Conservation (phyloP, 1,139 yeast genomes). For the Yamadazyma membranifaciens region DNA sequence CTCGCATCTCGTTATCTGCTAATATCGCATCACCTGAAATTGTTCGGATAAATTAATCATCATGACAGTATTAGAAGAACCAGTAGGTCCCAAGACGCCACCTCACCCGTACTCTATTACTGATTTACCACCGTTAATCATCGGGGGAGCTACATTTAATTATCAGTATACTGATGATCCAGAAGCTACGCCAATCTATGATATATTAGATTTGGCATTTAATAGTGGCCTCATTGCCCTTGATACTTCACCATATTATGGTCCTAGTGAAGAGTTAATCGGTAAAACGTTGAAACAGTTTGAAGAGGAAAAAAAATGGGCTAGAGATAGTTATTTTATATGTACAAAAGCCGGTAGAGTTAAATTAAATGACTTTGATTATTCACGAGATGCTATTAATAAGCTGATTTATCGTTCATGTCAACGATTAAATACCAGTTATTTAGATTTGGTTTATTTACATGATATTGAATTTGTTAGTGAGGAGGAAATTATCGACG, state of each 20-base stretch:
- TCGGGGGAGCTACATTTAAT: constrained; percentile 89
- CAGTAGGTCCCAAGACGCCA: constrained; percentile 18
- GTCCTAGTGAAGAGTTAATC: constrained; percentile 75
- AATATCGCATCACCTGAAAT: neutral
- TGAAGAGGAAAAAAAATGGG: constrained; percentile 28
- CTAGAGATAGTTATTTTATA: constrained; percentile 64
- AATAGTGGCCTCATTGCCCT: constrained; percentile 69
- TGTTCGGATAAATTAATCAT: neutral
- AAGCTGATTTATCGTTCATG: constrained; percentile 66
- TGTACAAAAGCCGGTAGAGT: constrained; percentile 89
- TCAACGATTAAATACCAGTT: constrained; percentile 58
- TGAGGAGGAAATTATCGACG: constrained; percentile 54
- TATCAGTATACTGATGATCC: constrained; percentile 74
- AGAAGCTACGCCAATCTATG: constrained; percentile 51
- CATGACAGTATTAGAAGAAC: constrained; percentile 9
- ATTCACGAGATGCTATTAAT: constrained; percentile 58
- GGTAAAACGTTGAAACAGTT: constrained; percentile 62
- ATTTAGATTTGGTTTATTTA: constrained; percentile 77
- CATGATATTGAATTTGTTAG: constrained; percentile 87
- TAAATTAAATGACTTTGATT: constrained; percentile 68
- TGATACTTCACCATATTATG: constrained; percentile 93
- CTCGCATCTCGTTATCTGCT: neutral
- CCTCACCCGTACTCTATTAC: constrained; percentile 24
- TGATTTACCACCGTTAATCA: constrained; percentile 56
- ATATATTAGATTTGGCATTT: constrained; percentile 61